phyloP scores from a whole-genome alignment of 352 stramenopile species.

The Phytophthora melonis region DNA sequence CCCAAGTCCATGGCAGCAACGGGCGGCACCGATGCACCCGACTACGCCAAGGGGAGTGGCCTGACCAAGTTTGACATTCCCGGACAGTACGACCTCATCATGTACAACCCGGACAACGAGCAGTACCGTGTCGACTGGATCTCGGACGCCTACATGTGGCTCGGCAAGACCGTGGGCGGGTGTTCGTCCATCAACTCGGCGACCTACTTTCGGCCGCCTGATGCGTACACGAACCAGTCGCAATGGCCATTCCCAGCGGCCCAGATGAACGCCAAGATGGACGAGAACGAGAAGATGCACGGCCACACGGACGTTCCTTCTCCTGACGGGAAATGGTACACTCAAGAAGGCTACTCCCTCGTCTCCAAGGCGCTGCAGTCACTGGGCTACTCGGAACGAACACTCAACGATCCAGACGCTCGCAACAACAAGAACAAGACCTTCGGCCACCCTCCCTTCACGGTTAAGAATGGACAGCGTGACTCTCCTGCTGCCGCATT shows the following conservation, averaged over 20 bases:
- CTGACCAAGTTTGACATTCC: constrained; percentile 79
- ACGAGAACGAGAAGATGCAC: constrained; percentile 56
- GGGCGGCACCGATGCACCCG: constrained; percentile 54
- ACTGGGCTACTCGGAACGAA: constrained; percentile 44
- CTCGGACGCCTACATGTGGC: constrained; percentile 54
- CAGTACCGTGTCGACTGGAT: constrained; percentile 63
- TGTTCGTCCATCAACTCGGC: constrained; percentile 89
- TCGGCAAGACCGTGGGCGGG: constrained; percentile 83
- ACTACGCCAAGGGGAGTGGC: constrained; percentile 50
- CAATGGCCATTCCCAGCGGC: constrained; percentile 60
- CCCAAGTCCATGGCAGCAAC: constrained; percentile 52
- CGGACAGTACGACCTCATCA: constrained; percentile 62
- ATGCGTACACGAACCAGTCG: constrained; percentile 55
- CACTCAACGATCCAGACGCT: constrained; percentile 47
- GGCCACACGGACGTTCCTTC: constrained; percentile 62
- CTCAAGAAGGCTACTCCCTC: constrained; percentile 63
- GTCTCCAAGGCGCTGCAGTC: constrained; percentile 44
- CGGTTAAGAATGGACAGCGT: constrained; percentile 61
- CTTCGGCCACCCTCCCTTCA: constrained; percentile 59
- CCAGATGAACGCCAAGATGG: constrained; percentile 72
- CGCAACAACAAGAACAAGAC: constrained; percentile 64
- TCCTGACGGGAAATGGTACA: constrained; percentile 59
- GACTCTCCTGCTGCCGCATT: constrained; percentile 65
- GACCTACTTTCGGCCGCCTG: constrained; percentile 81
- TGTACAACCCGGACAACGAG: constrained; percentile 54